A percentile compares a stretch with the other conserved stretches of the same genome.
These are phyloP conservation scores for Oryza meridionalis DNA, from an alignment of 176 grass and related monocot genomes.

Conservation along the genomic window DNA sequence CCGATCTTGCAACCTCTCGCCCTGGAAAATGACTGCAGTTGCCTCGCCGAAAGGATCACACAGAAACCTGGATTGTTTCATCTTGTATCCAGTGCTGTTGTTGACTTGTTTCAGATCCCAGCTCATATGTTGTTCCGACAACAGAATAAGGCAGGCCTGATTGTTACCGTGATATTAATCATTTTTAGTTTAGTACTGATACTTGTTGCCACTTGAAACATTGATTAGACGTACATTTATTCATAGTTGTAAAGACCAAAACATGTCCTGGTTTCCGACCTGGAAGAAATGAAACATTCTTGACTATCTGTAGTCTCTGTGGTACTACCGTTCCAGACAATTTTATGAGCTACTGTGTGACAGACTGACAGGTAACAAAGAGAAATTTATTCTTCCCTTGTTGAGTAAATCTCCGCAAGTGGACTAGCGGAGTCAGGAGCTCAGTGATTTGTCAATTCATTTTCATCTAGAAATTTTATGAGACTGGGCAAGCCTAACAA, in stretches of 20 bases:
- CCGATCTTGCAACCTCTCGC: slow-evolving; percentile 34
- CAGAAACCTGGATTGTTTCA: slow-evolving; percentile 37
- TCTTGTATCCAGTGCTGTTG: slow-evolving; percentile 38
- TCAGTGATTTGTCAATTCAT: neutral
- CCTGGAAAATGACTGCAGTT: slow-evolving; percentile 35
- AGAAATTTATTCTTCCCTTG: neutral
- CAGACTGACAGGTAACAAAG: neutral
- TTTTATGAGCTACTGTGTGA: neutral
- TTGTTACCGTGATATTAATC: slow-evolving; percentile 31
- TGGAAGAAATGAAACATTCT: slow-evolving; percentile 23
- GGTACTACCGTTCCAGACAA: neutral
- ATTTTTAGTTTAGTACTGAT: slow-evolving; percentile 28
- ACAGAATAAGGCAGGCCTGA: slow-evolving; percentile 29
- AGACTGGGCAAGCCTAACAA: too few species aligned
- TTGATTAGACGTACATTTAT: slow-evolving; percentile 13
- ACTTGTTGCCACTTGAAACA: slow-evolving; percentile 32
- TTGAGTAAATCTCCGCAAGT: neutral
- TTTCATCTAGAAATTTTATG: neutral
- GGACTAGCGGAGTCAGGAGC: neutral
- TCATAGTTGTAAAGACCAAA: neutral
- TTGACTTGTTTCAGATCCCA: slow-evolving; percentile 20
- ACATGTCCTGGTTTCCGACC: neutral
- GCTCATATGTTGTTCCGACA: slow-evolving; percentile 39
- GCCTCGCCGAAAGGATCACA: neutral
- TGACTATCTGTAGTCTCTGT: neutral